Conservation (phyloP, 23 red algal genomes). For the Chondrus crispus region DNA sequence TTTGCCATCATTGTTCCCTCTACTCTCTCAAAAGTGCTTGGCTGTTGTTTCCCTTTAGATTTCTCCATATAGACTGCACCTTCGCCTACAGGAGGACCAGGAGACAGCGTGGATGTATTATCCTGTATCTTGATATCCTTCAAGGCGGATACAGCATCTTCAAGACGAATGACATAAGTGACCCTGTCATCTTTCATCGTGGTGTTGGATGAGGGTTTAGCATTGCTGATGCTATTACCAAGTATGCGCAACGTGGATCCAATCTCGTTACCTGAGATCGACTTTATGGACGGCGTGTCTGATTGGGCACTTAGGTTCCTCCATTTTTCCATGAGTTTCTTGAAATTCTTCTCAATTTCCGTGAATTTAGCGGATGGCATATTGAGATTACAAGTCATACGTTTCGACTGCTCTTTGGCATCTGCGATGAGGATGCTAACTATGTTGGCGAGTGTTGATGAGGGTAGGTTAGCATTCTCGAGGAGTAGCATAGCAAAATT, state of each 20-base stretch:
- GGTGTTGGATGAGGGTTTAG: not conserved
- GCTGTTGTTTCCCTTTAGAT: too few relatives aligned
- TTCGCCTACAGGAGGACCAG: too few relatives aligned
- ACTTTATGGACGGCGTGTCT: not conserved
- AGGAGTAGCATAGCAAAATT: not conserved
- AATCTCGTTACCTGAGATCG: not conserved
- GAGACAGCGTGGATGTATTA: too few relatives aligned
- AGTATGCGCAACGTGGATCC: not conserved
- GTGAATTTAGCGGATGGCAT: too few relatives aligned
- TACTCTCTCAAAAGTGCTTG: too few relatives aligned
- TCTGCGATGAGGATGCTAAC: not conserved
- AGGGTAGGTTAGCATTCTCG: not conserved
- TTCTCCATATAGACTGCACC: too few relatives aligned
- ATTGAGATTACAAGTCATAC: too few relatives aligned
- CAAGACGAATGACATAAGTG: not conserved
- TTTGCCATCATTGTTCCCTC: too few relatives aligned
- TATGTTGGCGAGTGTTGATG: not conserved
- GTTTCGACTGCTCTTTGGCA: too few relatives aligned
- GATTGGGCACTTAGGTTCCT: not conserved
- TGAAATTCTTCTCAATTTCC: too few relatives aligned
- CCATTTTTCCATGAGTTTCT: not conserved
- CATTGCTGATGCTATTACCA: not conserved
- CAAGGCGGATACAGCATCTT: not conserved
- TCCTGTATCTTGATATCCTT: not conserved
- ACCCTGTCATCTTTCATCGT: not conserved